Evolutionary conservation across 129 eudicot species (phyloP).

Genomic region (Pseudognaphalium luteoalbum): DNA sequence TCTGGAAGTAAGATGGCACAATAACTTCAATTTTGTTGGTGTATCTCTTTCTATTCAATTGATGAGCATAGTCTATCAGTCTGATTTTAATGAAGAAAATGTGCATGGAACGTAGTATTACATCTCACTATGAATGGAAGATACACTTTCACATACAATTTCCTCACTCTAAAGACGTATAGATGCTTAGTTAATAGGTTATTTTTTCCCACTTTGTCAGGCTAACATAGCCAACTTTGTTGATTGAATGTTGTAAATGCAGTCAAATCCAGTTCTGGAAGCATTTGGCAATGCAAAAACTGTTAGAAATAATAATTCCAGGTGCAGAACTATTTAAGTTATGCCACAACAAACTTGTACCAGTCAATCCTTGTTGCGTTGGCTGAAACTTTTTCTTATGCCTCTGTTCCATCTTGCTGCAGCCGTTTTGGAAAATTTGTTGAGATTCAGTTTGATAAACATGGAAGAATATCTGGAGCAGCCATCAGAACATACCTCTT

Average conservation of each 20-base stretch:
- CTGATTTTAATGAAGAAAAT: neutral
- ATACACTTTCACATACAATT: constrained; percentile 1
- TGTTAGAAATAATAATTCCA: constrained; percentile 94
- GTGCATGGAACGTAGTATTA: constrained; percentile 3
- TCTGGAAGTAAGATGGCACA: constrained; percentile 66
- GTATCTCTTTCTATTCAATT: constrained; percentile 8
- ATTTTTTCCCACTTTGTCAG: neutral
- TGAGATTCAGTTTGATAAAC: constrained; percentile 91
- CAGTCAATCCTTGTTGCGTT: constrained; percentile 4
- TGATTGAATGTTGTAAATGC: constrained; percentile 44
- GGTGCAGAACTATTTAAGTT: constrained; percentile 43
- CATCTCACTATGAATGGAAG: neutral
- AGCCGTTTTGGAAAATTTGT: constrained; percentile 98
- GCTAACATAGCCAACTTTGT: constrained; percentile 11
- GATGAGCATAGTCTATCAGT: neutral
- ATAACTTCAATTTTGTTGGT: constrained; percentile 19
- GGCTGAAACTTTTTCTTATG: constrained; percentile 20
- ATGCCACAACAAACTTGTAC: constrained; percentile 28
- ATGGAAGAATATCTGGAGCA: constrained; percentile 96
- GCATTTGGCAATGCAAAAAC: constrained; percentile 99
- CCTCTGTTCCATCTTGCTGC: constrained; percentile 38
- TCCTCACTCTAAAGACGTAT: neutral
- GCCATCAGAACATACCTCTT: constrained; percentile 96
- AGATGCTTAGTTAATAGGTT: constrained; percentile 6
- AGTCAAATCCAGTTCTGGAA: constrained; percentile 98